Base-by-base conservation (phyloP, 768 basidiomycete genomes). In the Pholiota microspora region DNA sequence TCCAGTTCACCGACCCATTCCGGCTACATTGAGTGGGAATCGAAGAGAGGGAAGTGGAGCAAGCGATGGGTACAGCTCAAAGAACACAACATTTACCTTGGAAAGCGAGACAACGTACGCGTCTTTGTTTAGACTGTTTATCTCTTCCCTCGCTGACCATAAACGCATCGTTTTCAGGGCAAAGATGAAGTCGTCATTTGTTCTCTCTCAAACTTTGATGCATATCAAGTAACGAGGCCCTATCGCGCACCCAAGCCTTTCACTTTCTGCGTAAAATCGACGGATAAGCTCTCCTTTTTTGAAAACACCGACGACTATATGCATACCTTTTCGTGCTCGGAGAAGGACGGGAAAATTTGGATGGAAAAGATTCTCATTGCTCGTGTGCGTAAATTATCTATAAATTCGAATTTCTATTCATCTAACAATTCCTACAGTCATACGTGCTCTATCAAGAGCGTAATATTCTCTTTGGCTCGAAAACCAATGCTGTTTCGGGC, bases 41-140 rank as follows among this genome's bases (percentile, higher is more conserved):
- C 76, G 42, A 98, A 96, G 72, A 83, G 88, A 55, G 94, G 94
- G 31, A 97, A 97, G 70, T 99, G 96, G 97, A 87, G 77, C 53
- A 98, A 98, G 71, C 82, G 93, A 29, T 95, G 87, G 84, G 76
- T 99, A 65, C 84, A 87, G 62, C 80, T 97, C 23, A 80, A 91
- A 45, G 93, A 95, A 63, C 92, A 95, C 59, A 82, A 83, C 56
- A 65, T 98, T 51, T 96, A 86, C 80, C 67, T 96, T 32, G 88
- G 92, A 27, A 98, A 98, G 71, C 87, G 90, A 15, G 93, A 97
- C 51, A 88, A 83, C 66, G 94, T 94, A 60, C 59, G 81, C 73
- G 24, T 52, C 4, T 34, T 13, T 15, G 5, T 46, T 13, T 25
- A 45, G 40, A 52, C 6, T 28, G 49, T 16, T 25, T 54, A 40